These are phyloP conservation scores for Podosphaera fusca DNA, from an alignment of 2,329 filamentous ascomycete species.

Conservation along the genomic window DNA sequence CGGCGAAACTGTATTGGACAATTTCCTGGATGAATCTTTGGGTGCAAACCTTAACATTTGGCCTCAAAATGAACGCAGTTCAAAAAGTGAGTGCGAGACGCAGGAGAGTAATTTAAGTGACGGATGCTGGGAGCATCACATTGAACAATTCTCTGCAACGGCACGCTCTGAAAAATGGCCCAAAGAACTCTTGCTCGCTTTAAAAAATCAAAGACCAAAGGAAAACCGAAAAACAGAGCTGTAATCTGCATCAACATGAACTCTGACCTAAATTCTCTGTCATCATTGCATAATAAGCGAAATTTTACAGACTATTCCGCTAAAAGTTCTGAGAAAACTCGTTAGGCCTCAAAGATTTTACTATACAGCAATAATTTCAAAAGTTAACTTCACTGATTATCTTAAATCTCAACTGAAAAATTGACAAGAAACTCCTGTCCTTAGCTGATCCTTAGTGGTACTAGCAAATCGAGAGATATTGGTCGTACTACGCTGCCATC, in stretches of 20 bases:
- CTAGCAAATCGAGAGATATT: no score
- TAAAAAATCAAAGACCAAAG: constrained; percentile 6
- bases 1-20: constrained; percentile 36
- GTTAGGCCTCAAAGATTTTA: not conserved
- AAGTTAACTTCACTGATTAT: not conserved
- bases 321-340: not conserved
- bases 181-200: constrained; percentile 9
- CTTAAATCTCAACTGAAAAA: not conserved
- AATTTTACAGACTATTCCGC: not conserved
- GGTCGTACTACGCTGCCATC: no score
- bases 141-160: constrained; percentile 14
- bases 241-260: not conserved
- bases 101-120: constrained; percentile 20
- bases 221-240: not conserved
- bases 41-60: constrained; percentile 33
- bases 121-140: constrained; percentile 35
- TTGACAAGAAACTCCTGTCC: no score
- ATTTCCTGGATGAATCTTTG: constrained; percentile 42
- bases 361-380: not conserved
- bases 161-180: constrained; percentile 8
- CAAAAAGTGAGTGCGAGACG: constrained; percentile 18
- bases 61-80: constrained; percentile 21
- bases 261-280: not conserved
- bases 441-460: no score
- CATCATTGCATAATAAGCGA: not conserved